phyloP scores from a whole-genome alignment of 2,329 filamentous ascomycete species.

The Fusarium stilboides region DNA sequence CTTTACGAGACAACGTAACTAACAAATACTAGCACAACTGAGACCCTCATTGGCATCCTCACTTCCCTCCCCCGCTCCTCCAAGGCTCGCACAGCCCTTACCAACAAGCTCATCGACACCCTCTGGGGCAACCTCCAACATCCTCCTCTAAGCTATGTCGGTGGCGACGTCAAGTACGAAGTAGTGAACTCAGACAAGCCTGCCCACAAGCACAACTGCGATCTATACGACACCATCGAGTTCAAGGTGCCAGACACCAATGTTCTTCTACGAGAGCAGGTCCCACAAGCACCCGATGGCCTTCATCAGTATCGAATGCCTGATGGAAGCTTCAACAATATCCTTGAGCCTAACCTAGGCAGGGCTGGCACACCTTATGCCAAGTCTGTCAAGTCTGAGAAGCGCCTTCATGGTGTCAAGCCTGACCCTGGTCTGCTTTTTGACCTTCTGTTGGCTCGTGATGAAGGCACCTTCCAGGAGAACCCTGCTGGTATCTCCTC shows the following conservation, averaged over 20 bases:
- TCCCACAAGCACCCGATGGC: constrained; percentile 57
- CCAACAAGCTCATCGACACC: constrained; percentile 65
- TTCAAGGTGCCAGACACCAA: constrained; percentile 59
- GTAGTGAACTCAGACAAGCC: constrained; percentile 51
- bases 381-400: constrained; percentile 72
- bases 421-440: constrained; percentile 78
- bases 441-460: constrained; percentile 75
- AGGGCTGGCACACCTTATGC: constrained; percentile 78
- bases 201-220: constrained; percentile 54
- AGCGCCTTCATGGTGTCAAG: constrained; percentile 70
- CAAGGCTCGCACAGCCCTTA: constrained; percentile 56
- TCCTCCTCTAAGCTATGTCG: constrained; percentile 64
- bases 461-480: constrained; percentile 65
- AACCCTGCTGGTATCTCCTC: constrained; percentile 82
- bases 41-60: constrained; percentile 59
- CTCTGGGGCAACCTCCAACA: constrained; percentile 70
- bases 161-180: constrained; percentile 59
- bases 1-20: constrained; percentile 3
- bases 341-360: constrained; percentile 74
- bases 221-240: constrained; percentile 55
- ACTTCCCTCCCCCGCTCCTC: constrained; percentile 56
- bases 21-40: constrained; percentile 55
- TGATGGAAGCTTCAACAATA: constrained; percentile 67
- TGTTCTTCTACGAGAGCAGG: constrained; percentile 55
- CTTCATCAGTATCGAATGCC: constrained; percentile 55